Base-by-base conservation (phyloP, 2,329 filamentous ascomycete species). In the Volutella citrinella region DNA sequence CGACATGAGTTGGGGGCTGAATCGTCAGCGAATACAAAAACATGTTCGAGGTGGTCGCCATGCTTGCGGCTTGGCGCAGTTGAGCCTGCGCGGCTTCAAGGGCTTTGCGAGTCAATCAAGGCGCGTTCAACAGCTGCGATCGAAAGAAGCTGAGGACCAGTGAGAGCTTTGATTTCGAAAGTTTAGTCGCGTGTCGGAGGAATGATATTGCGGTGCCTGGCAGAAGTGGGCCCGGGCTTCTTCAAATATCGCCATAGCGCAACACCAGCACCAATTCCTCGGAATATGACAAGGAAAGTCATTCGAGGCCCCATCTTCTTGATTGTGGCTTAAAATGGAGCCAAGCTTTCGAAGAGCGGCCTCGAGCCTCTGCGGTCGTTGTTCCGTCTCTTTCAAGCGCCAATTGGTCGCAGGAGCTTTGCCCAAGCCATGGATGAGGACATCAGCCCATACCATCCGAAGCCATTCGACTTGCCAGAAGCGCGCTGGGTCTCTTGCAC, bases 31-130 rank as follows among this genome's bases (percentile, higher is more conserved):
- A 93, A 71, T 98, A 98, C 70, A 98, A 82, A 64, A 96, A 96
- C 88, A 96, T 95, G 63, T 91, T 91, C 49, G 90, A 96, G 43
- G 91, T 96, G 61, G 90, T 95, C 71, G 93, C 91, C 93, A 97
- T 97, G 60, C 59, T 75, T 59, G 56, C 64, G 57, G 57, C 56
- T 63, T 56, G 58, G 64, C 68, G 68, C 68, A 69, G 68, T 59
- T 57, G 51, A 66, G 66, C 68, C 70, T 69, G 69, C 68, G 65
- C 66, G 66, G 67, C 66, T 60, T 57, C 47, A 42, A 46, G 35
- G 36, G 47, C 40, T 52, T 47, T 42, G 37, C 30, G 42, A 42
- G 50, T 55, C 54, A 46, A 49, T 49, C 46, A 43, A 40, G 40
- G 48, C 49, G 51, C 44, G 56, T 49, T 21, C 12, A 12, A 41